Percentiles rank a stretch among this genome's conserved stretches.
Conservation (phyloP, 768 basidiomycete species). For the Pleurotus cornucopiae region DNA sequence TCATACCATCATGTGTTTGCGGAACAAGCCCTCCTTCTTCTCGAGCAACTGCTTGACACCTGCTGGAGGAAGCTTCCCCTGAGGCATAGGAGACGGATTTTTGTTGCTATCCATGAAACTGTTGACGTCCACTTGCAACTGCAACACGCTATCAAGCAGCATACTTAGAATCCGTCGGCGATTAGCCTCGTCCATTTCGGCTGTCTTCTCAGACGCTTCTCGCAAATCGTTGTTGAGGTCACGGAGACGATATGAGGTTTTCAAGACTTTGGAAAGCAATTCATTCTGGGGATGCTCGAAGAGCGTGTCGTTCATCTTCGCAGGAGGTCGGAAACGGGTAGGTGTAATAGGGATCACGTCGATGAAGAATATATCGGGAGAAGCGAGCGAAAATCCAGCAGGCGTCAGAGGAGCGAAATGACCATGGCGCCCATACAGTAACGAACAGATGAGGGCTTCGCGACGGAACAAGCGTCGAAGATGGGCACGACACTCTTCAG, state of each 20-base stretch:
- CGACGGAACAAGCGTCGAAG: constrained; percentile 84
- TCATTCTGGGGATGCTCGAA: constrained; percentile 98
- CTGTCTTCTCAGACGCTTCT: constrained; percentile 55
- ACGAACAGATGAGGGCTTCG: constrained; percentile 74
- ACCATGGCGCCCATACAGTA: constrained; percentile 93
- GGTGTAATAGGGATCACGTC: constrained; percentile 89
- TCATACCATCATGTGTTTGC: constrained; percentile 98
- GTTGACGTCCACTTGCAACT: constrained; percentile 93
- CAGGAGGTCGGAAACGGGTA: constrained; percentile 92
- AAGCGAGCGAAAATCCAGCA: constrained; percentile 63
- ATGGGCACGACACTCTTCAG: constrained; percentile 93
- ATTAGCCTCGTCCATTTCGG: constrained; percentile 43
- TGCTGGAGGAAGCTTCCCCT: constrained; percentile 86
- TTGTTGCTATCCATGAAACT: constrained; percentile 97
- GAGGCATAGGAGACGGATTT: constrained; percentile 80
- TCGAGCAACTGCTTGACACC: constrained; percentile 97
- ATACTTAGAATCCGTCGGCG: constrained; percentile 56
- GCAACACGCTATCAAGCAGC: constrained; percentile 78
- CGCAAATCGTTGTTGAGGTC: constrained; percentile 69
- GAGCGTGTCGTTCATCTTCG: constrained; percentile 84
- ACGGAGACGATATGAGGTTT: constrained; percentile 74
- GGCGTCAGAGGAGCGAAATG: constrained; percentile 61
- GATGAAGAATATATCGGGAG: constrained; percentile 97
- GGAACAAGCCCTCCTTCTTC: constrained; percentile 98
- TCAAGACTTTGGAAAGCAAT: constrained; percentile 74